Percentiles rank a stretch among this genome's conserved stretches.
Conservation (phyloP, 2,329 filamentous ascomycete genomes). For the Claviceps paspali region DNA sequence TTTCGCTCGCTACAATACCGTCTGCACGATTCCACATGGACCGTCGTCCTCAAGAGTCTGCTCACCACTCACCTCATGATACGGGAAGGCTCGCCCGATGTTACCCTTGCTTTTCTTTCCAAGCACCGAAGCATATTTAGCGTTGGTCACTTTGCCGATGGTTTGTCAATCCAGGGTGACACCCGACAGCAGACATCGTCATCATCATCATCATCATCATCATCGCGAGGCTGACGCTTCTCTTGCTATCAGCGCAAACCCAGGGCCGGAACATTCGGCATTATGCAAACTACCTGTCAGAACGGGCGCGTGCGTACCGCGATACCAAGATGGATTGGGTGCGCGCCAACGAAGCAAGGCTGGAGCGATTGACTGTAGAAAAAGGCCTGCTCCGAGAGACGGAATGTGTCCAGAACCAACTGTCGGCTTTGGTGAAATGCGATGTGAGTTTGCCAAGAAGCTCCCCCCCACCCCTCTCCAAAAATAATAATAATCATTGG, state of each 20-base stretch:
- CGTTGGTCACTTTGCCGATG: constrained; percentile 83
- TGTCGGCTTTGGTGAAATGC: constrained; percentile 73
- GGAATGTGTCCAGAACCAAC: constrained; percentile 77
- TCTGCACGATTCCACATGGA: constrained; percentile 93
- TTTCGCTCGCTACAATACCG: constrained; percentile 83
- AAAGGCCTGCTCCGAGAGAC: constrained; percentile 89
- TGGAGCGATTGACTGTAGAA: constrained; percentile 77
- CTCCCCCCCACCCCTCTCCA: no score
- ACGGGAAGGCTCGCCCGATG: constrained; percentile 78
- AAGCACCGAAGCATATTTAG: constrained; percentile 71
- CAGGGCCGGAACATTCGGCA: constrained; percentile 90
- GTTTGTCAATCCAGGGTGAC: constrained; percentile 39
- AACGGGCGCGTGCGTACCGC: constrained; percentile 67
- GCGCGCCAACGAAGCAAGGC: constrained; percentile 59
- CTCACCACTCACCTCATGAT: constrained; percentile 98
- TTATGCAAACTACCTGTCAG: constrained; percentile 75
- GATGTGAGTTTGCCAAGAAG: no score
- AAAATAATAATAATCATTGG: no score
- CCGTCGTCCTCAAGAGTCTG: constrained; percentile 95
- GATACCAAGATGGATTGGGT: constrained; percentile 87
- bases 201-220: background rate
- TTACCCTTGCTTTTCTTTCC: constrained; percentile 71
- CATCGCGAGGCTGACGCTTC: background rate
- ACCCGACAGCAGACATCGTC: background rate
- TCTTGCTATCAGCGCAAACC: constrained; percentile 52